Percentiles rank a stretch among this genome's conserved stretches.
phyloP scores from a whole-genome alignment of 2,329 filamentous ascomycete genomes.

The Curvularia sp. region DNA sequence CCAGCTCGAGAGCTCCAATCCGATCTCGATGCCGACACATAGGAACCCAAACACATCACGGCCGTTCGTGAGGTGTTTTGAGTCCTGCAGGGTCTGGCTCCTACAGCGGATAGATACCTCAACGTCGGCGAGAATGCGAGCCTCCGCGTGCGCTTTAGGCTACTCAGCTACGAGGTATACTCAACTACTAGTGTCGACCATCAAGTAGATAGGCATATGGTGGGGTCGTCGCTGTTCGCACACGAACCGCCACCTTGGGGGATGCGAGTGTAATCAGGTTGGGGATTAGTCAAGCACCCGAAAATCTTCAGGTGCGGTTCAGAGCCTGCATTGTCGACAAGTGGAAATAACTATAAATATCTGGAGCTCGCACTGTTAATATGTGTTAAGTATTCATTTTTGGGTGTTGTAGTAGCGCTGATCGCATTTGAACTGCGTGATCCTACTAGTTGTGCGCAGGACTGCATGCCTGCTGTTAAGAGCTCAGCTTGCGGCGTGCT shows the following conservation, averaged over 20 bases:
- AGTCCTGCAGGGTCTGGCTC: neutral
- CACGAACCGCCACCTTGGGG: neutral
- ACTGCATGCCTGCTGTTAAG: neutral
- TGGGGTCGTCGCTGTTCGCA: conserved; percentile 3
- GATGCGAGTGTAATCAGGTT: neutral
- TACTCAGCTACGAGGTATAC: conserved; percentile 4
- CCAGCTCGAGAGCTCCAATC: neutral
- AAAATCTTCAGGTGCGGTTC: neutral
- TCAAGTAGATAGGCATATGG: neutral
- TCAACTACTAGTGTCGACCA: neutral
- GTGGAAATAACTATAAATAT: neutral
- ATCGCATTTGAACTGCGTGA: neutral
- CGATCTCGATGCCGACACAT: neutral
- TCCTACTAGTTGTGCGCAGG: neutral
- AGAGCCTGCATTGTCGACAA: neutral
- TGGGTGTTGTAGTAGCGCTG: neutral
- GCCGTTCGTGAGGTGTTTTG: neutral
- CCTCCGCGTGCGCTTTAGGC: neutral
- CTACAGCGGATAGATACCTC: conserved; percentile 3
- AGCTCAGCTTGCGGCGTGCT: too few species aligned
- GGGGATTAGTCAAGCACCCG: neutral
- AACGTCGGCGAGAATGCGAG: neutral
- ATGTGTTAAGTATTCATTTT: neutral
- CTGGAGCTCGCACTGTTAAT: neutral
- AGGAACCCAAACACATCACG: neutral